Base-by-base conservation (phyloP, 169 alveolate genomes). In the Plasmodium yoelii region DNA sequence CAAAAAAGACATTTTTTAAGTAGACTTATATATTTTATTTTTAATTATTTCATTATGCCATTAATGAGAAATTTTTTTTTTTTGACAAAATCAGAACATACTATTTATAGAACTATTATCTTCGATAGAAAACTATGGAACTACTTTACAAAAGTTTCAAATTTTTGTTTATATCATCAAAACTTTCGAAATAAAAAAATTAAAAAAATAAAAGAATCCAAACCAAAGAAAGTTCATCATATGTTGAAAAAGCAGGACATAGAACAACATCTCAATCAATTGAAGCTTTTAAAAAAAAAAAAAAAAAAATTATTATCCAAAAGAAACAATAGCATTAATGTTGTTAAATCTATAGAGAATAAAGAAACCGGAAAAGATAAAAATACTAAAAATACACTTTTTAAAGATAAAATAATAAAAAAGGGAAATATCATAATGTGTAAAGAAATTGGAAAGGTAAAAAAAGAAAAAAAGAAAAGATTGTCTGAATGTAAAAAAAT, bases 21-120 rank as follows among this genome's bases (percentile, higher is more conserved):
- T 46, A 86, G 91, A 65, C 19, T 86, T 46, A 71, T 86, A 69
- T 65, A 86, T 65, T 86, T 86, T 44, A 86, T 86, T 12, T 86
- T 86, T 72, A 86, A 86, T 63, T 86, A 86, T 59, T 70, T 86
- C 53, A 71, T 86, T 64, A 86, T 86, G 91, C 91, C 91, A 1
- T 18, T 86, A 57, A 86, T 60, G 24, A 55, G 87, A 22, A 51
- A 63, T 26, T 86, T 69, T 47, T 86, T 86, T 86, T 86, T 70
- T 63, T 75, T 86, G 13, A 86, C 91, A 5, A 68, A 70, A 5
- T 86, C 91, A 10, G 91, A 86, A n/a, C 87, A 69, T 24, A 86
- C 91, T 22, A 34, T 86, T 56, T 47, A 86, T 60, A 86, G 59
- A 65, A 86, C 91, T 1, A 71, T 86, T 18, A 46, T 57, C 34